phyloP scores from a whole-genome alignment of 257 asterid species.

The Anisodus tanguticus region DNA sequence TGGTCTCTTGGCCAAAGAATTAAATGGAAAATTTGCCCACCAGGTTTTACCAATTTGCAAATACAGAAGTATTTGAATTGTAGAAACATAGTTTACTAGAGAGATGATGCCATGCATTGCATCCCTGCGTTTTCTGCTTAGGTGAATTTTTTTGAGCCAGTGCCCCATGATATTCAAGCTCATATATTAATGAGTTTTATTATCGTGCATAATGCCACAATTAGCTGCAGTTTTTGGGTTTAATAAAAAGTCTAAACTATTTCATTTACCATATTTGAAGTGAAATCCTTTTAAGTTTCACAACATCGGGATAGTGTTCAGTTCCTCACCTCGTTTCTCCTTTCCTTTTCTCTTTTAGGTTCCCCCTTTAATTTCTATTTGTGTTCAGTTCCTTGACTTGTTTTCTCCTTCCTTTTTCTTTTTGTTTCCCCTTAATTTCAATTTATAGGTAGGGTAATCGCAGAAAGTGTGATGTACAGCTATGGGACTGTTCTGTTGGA shows the following conservation, averaged over 20 bases:
- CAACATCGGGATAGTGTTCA: background rate
- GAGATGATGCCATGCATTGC: background rate
- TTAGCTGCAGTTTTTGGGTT: background rate
- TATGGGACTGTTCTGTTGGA: constrained; percentile 90
- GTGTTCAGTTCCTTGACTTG: background rate
- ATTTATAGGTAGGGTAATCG: constrained; percentile 84
- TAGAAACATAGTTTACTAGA: background rate
- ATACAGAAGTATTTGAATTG: background rate
- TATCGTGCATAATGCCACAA: background rate
- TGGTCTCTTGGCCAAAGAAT: background rate
- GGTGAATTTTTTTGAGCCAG: background rate
- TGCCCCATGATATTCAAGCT: background rate
- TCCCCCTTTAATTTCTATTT: background rate
- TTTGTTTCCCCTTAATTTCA: constrained; percentile 4
- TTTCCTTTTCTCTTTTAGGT: background rate
- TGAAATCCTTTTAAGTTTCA: background rate
- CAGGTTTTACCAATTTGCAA: too few species aligned
- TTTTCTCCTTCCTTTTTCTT: constrained; percentile 17
- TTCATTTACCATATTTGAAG: background rate
- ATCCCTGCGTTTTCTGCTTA: background rate
- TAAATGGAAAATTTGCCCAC: background rate
- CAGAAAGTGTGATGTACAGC: constrained; percentile 91
- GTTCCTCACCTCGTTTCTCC: background rate
- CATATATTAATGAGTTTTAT: background rate
- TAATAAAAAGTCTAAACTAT: background rate